Evolutionary conservation across 139 green algal species (phyloP).

Genomic region (Chlorella sorokiniana): DNA sequence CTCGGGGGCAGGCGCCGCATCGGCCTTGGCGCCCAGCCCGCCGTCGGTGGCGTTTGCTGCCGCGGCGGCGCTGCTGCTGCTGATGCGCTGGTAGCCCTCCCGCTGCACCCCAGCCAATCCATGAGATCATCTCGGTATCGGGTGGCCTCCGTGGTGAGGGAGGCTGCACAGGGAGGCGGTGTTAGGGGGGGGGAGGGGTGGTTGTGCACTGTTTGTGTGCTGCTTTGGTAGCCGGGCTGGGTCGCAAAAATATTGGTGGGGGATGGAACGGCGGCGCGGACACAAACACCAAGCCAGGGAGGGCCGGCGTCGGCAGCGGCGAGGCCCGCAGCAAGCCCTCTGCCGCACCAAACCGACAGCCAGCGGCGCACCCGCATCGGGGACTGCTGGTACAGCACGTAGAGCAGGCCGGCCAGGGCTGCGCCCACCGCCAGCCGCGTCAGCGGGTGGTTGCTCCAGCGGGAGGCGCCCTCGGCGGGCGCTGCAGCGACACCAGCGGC

Average conservation of each 20-base stretch:
- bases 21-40: not conserved
- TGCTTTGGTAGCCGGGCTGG: no score
- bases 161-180: not conserved
- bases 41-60: not conserved
- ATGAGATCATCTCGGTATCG: constrained; percentile 44
- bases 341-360: not conserved
- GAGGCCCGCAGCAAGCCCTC: no score
- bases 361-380: constrained; percentile 32
- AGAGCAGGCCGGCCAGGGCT: constrained; percentile 27
- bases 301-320: no score
- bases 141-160: constrained; percentile 25
- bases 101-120: constrained; percentile 37
- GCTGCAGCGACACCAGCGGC: constrained; percentile 48
- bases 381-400: constrained; percentile 49
- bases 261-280: not conserved
- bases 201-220: no score
- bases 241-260: not conserved
- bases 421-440: constrained; percentile 3
- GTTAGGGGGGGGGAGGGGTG: not conserved
- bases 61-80: not conserved
- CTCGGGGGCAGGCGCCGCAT: not conserved
- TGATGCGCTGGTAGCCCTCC: constrained; percentile 14
- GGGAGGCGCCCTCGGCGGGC: constrained; percentile 5
- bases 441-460: constrained; percentile 27
- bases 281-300: no score